Base-by-base conservation (phyloP, 1,139 yeast genomes). In the Chernovozyma aurita region DNA sequence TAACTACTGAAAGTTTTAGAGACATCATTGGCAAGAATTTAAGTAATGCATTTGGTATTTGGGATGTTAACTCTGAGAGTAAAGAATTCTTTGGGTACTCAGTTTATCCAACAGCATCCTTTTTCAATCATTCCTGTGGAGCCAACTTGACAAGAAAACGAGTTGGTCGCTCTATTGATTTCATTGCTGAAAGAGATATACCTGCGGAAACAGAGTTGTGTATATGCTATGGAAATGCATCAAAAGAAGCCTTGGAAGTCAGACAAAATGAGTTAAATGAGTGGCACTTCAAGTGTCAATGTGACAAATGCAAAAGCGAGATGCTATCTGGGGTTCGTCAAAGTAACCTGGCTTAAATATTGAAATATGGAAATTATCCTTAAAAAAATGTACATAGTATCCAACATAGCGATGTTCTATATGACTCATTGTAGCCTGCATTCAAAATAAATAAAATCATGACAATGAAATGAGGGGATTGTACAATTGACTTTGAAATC, bases 11-110 rank as follows among this genome's bases (percentile, higher is more conserved):
- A 3, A 45, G 46, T 3, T 57, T 81, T 17, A 61, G 86, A 33
- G 56, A 61, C 7, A 67, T 77, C 4, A 62, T 79, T 32, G 88
- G 88, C 2, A 63, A 72, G 28, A 84, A 80, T 43, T 71, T 80
- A 26, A 82, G 85, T n/a, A 82, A 82, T 50, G 82, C 88, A 0
- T 82, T 82, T 57, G 88, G 88, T 0, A 77, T 80, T 15, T 80
- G 90, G 86, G 78, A 83, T 31, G 48, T 55, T 3, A 46, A 57
- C 3, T 49, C 55, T 1, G 52, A 64, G 44, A 46, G 59, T 12
- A 78, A 76, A 32, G 90, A 82, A 49, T 80, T 76, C 47, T 65
- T 80, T 35, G 90, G 90, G 0, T 78, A 78, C 45, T 73, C 77
- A n/a, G 68, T 82, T 2, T 78, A 69, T 42, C 85, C 88, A 0